Percentiles rank a stretch among this genome's conserved stretches.
Conservation (phyloP, 257 asterid genomes). For the Coffea eugenioides region DNA sequence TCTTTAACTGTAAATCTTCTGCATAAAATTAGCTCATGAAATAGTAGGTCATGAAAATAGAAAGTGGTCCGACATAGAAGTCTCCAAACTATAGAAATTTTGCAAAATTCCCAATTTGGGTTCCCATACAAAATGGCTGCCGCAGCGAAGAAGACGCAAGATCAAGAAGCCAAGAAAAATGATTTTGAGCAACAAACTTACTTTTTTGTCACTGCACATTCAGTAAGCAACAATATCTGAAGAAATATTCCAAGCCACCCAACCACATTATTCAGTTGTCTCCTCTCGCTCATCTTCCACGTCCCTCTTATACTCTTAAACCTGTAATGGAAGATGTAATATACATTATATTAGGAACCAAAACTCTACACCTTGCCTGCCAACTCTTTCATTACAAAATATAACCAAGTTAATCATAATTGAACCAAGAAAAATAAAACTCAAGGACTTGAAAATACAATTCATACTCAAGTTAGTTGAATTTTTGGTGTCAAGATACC, state of each 20-base stretch:
- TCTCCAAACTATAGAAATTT: not conserved
- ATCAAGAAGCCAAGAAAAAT: not conserved
- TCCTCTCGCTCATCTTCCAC: not conserved
- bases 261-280: not conserved
- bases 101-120: too few species aligned
- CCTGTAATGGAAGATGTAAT: not conserved
- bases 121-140: too few species aligned
- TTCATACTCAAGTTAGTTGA: too few species aligned
- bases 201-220: slow-evolving; percentile 4
- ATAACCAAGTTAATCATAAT: too few species aligned
- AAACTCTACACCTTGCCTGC: not conserved
- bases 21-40: not conserved
- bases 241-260: not conserved
- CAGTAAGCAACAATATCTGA: slow-evolving; percentile 3
- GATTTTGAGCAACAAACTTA: not conserved
- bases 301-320: not conserved
- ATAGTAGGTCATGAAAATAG: not conserved
- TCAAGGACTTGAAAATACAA: too few species aligned
- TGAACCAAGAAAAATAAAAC: too few species aligned
- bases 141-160: not conserved
- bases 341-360: not conserved
- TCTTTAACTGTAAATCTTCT: not conserved
- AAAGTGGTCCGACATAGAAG: not conserved
- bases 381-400: not conserved
- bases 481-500: too few species aligned